phyloP scores from a whole-genome alignment of 2,329 filamentous ascomycete genomes.

The Capronia coronata region DNA sequence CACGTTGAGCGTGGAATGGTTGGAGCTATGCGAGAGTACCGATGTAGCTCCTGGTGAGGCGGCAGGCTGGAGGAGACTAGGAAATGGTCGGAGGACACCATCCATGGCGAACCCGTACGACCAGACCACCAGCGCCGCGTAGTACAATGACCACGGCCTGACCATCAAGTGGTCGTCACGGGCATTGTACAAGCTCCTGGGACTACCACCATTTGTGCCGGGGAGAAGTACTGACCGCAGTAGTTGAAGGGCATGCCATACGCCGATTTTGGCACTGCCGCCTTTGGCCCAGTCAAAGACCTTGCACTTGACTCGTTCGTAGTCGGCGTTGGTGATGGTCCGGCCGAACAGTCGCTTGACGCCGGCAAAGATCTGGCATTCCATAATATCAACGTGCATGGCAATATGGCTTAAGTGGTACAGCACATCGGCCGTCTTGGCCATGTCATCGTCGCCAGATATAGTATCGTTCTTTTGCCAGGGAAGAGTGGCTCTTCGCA shows the following conservation, averaged over 20 bases:
- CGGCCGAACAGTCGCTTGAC: conserved; percentile 78
- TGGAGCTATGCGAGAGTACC: conserved; percentile 14
- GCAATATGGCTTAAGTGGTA: conserved; percentile 96
- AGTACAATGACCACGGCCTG: conserved; percentile 93
- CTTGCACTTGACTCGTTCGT: conserved; percentile 67
- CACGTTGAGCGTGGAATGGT: conserved; percentile 19
- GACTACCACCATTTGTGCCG: conserved; percentile 29
- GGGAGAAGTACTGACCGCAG: conserved; percentile 58
- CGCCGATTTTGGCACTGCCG: conserved; percentile 78
- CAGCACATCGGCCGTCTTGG: conserved; percentile 78
- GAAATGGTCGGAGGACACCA: conserved; percentile 56
- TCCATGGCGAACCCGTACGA: conserved; percentile 86
- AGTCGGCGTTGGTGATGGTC: conserved; percentile 73
- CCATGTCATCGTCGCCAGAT: conserved; percentile 59
- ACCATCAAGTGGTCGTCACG: conserved; percentile 85
- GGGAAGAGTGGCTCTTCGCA: conserved; percentile 24
- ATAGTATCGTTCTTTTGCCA: conserved; percentile 23
- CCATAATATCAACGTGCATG: conserved; percentile 91
- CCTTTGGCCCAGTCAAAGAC: conserved; percentile 82
- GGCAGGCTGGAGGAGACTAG: conserved; percentile 25
- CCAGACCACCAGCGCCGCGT: conserved; percentile 86
- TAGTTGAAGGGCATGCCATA: conserved; percentile 86
- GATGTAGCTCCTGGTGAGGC: conserved; percentile 12
- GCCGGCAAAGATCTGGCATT: conserved; percentile 90
- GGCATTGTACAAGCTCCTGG: conserved; percentile 60